Evolutionary conservation across 2,329 filamentous ascomycete genomes (phyloP).

Genomic region (Ceratocystis huliohia): DNA sequence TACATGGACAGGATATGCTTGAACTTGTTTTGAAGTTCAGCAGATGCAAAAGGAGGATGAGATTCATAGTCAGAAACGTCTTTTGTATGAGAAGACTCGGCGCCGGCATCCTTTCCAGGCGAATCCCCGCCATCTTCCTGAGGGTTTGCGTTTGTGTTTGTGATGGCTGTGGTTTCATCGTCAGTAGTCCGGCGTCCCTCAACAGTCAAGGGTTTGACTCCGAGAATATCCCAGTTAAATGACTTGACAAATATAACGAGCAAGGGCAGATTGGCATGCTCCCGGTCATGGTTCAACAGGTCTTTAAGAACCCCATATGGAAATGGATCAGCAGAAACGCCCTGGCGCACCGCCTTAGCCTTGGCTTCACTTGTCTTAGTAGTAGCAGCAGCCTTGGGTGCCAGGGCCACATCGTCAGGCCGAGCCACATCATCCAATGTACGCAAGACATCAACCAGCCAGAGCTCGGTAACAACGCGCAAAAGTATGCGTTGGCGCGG

Average conservation of each 20-base stretch:
- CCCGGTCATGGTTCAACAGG: constrained; percentile 80
- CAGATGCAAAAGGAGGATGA: constrained; percentile 61
- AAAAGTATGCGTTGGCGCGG: constrained; percentile 74
- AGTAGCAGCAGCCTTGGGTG: constrained; percentile 34
- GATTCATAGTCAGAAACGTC: constrained; percentile 30
- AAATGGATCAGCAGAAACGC: constrained; percentile 67
- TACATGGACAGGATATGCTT: constrained; percentile 75
- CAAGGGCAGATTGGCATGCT: constrained; percentile 80
- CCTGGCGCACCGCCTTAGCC: constrained; percentile 44
- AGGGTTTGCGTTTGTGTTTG: constrained; percentile 32
- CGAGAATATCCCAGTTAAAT: constrained; percentile 90
- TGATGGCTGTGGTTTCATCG: constrained; percentile 52
- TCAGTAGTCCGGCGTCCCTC: constrained; percentile 77
- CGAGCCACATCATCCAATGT: constrained; percentile 58
- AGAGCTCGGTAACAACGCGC: constrained; percentile 85
- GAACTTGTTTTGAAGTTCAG: constrained; percentile 75
- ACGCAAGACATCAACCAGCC: constrained; percentile 78
- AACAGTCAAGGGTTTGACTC: constrained; percentile 55
- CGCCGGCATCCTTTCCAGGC: constrained; percentile 21
- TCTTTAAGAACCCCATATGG: constrained; percentile 97
- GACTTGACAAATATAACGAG: constrained; percentile 93
- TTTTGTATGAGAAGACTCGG: constrained; percentile 17
- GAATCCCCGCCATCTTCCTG: constrained; percentile 1
- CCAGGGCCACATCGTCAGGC: constrained; percentile 51
- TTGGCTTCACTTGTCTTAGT: constrained; percentile 50